phyloP scores from a whole-genome alignment of 176 grass and related monocot species.

The Dendrocalamus sinicus region DNA sequence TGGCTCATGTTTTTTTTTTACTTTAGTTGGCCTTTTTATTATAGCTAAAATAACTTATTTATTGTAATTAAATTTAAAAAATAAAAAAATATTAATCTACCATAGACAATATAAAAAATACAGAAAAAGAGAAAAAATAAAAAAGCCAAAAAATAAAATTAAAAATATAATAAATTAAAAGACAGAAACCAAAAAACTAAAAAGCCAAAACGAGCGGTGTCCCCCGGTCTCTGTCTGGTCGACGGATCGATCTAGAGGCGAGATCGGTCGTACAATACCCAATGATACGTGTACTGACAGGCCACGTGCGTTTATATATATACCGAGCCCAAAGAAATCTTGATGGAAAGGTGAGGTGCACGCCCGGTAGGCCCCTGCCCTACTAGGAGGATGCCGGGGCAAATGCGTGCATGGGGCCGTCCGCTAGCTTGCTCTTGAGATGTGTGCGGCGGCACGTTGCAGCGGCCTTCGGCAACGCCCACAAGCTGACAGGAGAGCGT shows the following conservation, averaged over 20 bases:
- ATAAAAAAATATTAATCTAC: too few species aligned
- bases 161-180: too few species aligned
- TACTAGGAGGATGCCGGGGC: slow-evolving; percentile 24
- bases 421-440: background rate
- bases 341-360: background rate
- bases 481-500: background rate
- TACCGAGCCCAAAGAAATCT: too few species aligned
- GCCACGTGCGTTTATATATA: slow-evolving; percentile 25
- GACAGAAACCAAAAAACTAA: too few species aligned
- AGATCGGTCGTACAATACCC: slow-evolving; percentile 33
- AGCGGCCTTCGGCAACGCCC: background rate
- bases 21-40: too few species aligned
- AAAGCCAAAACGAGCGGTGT: too few species aligned
- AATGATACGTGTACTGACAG: slow-evolving; percentile 26
- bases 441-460: background rate
- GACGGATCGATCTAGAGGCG: slow-evolving; percentile 34
- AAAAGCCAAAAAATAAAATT: too few species aligned
- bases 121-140: too few species aligned
- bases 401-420: background rate
- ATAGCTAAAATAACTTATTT: too few species aligned
- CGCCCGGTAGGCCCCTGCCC: background rate
- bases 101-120: too few species aligned
- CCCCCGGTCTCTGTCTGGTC: background rate
- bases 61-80: too few species aligned
- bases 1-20: too few species aligned